Evolutionary conservation across 192 early-diverging fungal species (phyloP).

Genomic region (Thamnidium elegans): DNA sequence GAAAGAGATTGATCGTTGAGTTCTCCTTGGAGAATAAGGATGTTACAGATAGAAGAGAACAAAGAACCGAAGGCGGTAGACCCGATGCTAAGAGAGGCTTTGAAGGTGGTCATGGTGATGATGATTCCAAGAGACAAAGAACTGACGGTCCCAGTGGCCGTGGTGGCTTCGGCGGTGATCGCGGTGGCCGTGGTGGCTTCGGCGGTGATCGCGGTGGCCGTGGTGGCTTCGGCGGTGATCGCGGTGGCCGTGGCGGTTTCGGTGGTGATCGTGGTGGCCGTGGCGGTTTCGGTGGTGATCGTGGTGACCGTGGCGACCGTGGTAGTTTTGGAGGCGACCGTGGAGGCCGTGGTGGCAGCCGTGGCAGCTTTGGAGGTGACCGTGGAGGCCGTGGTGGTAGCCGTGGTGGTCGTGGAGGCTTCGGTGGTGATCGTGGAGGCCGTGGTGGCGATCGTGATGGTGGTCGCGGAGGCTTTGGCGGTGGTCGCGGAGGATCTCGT

Average conservation of each 20-base stretch:
- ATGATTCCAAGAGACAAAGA: not conserved
- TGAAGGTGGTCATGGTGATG: not conserved
- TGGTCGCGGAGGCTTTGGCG: too few relatives aligned
- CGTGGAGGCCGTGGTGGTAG: not conserved
- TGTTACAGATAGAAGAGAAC: slow-evolving; percentile 13
- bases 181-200: slow-evolving; percentile 11
- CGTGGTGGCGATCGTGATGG: too few relatives aligned
- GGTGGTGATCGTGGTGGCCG: not conserved
- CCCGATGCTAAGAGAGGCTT: not conserved
- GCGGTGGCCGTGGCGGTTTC: slow-evolving; percentile 13
- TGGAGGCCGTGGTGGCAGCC: not conserved
- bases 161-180: slow-evolving; percentile 7
- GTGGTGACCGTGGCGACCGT: not conserved
- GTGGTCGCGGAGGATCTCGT: too few relatives aligned
- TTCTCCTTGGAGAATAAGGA: slow-evolving; percentile 85
- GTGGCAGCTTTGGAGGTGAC: not conserved
- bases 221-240: not conserved
- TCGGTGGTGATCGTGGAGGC: too few relatives aligned
- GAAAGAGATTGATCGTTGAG: slow-evolving; percentile 78
- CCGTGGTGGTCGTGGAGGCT: too few relatives aligned
- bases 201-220: not conserved
- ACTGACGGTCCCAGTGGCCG: not conserved
- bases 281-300: not conserved
- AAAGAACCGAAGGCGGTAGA: not conserved
- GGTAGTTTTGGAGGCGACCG: not conserved